Conservation (phyloP, 2,329 filamentous ascomycete species). For the Juglanconis sp. region DNA sequence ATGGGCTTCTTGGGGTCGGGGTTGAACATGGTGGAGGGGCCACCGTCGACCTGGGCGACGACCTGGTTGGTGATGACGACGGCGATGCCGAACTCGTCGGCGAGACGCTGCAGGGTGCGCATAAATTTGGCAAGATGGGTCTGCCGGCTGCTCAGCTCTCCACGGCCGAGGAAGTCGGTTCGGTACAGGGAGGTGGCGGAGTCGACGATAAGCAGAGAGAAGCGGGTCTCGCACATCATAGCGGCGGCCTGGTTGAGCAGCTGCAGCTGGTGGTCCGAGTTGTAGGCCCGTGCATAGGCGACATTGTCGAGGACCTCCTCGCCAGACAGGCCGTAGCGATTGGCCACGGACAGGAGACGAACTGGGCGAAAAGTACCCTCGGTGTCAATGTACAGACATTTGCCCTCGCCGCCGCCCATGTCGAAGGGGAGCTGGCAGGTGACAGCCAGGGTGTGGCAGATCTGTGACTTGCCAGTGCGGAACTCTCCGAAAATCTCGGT, state of each 20-base stretch:
- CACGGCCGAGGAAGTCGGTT: conserved; percentile 95
- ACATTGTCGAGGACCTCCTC: conserved; percentile 98
- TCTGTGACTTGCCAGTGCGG: conserved; percentile 95
- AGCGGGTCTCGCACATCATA: conserved; percentile 99
- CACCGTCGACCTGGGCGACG: conserved; percentile 95
- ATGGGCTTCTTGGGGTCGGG: conserved; percentile 98
- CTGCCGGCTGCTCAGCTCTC: conserved; percentile 91
- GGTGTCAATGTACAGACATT: conserved; percentile 97
- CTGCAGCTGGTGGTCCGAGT: conserved; percentile 95
- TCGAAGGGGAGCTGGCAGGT: conserved; percentile 97
- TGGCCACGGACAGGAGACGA: conserved; percentile 84
- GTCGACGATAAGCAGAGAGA: conserved; percentile 93
- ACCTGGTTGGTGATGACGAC: conserved; percentile 99
- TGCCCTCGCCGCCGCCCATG: conserved; percentile 97
- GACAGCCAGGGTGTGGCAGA: conserved; percentile 97
- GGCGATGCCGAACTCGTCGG: conserved; percentile 87
- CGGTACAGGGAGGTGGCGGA: conserved; percentile 93
- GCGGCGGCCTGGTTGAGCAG: conserved; percentile 90
- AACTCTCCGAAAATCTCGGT: conserved; percentile 99
- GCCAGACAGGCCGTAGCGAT: conserved; percentile 88
- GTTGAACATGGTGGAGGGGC: conserved; percentile 97
- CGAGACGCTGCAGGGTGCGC: conserved; percentile 75
- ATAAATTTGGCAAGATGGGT: conserved; percentile 86
- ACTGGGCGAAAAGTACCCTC: conserved; percentile 96
- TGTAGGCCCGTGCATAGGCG: conserved; percentile 96